Base-by-base conservation (phyloP, 2,329 filamentous ascomycete species). In the Sphaerostilbella broomeana region DNA sequence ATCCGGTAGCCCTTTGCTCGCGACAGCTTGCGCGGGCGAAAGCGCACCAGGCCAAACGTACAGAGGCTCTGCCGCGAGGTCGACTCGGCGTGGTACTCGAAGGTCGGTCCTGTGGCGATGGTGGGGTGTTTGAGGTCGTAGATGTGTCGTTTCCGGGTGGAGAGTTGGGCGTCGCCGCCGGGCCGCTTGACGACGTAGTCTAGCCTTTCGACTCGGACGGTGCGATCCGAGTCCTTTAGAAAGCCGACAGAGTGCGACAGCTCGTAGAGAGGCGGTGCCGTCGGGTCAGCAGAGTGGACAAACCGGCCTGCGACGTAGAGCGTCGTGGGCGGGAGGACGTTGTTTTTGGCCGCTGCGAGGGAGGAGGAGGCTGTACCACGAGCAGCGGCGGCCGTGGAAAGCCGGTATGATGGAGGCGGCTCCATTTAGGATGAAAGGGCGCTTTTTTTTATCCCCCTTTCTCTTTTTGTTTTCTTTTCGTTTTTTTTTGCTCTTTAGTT, bases 91-190 rank as follows among this genome's bases (percentile, higher is more conserved):
- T 59, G 54, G 46, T 53, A 64, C 8, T 44, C 38, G 35, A 61
- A 63, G 12, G 50, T 48, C 15, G 59, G 52, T 12, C 47, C 48
- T 22, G 56, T 50, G 31, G 48, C 49, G 3, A 44, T 20, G 0
- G 49, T 53, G 0, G 58, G 56, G 34, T 62, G 61, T 40, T 53
- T 57, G 35, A 65, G 50, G 39, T 62, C 52, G 41, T 55, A 64
- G 18, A 64, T 48, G 40, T 59, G 59, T 11, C 56, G 53, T 22
- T 56, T 51, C 25, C 51, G 56, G 6, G 55, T 44, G 24, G 50
- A 45, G 18, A 57, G 41, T 18, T 53, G 48, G 3, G 60, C 54
- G 13, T 38, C 28, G 15, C 52, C 54, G 18, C 44, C 19, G 17
- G 36, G 37, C n/a, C 35, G 46, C 32, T 50, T 55, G 37, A 59